Evolutionary conservation across 768 basidiomycete genomes (phyloP).

Genomic region (Coprinopsis marcescibilis): DNA sequence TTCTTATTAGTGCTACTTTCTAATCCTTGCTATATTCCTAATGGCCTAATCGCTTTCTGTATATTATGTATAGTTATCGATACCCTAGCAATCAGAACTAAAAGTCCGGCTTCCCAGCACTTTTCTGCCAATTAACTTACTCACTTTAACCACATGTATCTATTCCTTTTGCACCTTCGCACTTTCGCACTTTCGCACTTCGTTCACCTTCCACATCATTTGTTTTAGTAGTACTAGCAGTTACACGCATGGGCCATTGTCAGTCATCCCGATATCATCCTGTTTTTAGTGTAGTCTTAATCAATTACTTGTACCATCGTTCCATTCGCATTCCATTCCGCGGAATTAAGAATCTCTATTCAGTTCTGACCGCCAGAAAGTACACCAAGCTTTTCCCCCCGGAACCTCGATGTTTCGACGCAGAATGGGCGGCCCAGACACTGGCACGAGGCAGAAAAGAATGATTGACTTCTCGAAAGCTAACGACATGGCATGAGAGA

Average conservation of each 20-base stretch:
- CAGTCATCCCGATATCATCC: neutral
- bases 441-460: conserved; percentile 12
- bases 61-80: neutral
- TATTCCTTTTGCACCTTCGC: neutral
- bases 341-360: neutral
- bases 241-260: neutral
- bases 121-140: neutral
- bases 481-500: conserved; percentile 4
- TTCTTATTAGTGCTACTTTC: neutral
- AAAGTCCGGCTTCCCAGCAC: neutral
- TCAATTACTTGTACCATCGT: neutral
- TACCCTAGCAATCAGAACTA: conserved; percentile 3
- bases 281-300: neutral
- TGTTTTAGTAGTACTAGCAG: neutral
- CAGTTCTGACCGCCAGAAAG: neutral
- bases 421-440: neutral
- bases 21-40: neutral
- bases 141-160: neutral
- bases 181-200: neutral
- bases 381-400: neutral
- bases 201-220: neutral
- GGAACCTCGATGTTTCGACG: neutral
- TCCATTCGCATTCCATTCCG: neutral
- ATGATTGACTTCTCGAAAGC: conserved; percentile 1
- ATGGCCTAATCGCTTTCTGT: conserved; percentile 1